phyloP scores from a whole-genome alignment of 495 filamentous ascomycete species.

The Xylaria curta region DNA sequence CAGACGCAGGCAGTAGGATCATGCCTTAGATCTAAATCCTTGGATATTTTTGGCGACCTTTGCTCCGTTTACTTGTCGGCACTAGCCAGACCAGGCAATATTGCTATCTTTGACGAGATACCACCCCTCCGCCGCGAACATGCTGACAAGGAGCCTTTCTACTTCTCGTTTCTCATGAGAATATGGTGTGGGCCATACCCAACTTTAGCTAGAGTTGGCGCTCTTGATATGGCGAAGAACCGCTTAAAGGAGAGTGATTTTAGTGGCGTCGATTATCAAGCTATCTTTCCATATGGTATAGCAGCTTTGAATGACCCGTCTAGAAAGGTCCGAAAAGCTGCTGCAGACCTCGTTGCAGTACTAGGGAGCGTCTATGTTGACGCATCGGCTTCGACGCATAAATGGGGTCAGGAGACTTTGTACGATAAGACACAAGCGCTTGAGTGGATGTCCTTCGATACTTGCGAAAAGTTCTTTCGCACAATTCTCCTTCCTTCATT shows the following conservation, averaged over 20 bases:
- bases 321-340: conserved; percentile 73
- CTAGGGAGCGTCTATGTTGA: conserved; percentile 45
- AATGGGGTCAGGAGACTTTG: conserved; percentile 49
- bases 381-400: conserved; percentile 32
- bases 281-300: conserved; percentile 77
- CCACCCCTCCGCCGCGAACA: conserved; percentile 62
- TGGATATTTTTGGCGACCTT: conserved; percentile 59
- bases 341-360: conserved; percentile 65
- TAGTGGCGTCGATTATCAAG: conserved; percentile 70
- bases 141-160: conserved; percentile 66
- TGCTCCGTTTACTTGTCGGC: conserved; percentile 68
- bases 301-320: conserved; percentile 75
- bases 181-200: conserved; percentile 77
- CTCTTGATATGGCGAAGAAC: conserved; percentile 64
- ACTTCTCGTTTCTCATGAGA: conserved; percentile 76
- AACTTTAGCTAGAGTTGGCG: conserved; percentile 67
- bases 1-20: conserved; percentile 53
- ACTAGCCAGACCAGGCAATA: conserved; percentile 53
- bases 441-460: conserved; percentile 64
- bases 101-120: conserved; percentile 64
- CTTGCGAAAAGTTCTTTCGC: conserved; percentile 64
- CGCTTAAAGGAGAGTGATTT: conserved; percentile 57
- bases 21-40: conserved; percentile 53
- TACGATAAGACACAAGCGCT: conserved; percentile 60
- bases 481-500: conserved; percentile 70